Evolutionary conservation across 2,329 filamentous ascomycete genomes (phyloP).

Genomic region (Exophiala aquamarina): DNA sequence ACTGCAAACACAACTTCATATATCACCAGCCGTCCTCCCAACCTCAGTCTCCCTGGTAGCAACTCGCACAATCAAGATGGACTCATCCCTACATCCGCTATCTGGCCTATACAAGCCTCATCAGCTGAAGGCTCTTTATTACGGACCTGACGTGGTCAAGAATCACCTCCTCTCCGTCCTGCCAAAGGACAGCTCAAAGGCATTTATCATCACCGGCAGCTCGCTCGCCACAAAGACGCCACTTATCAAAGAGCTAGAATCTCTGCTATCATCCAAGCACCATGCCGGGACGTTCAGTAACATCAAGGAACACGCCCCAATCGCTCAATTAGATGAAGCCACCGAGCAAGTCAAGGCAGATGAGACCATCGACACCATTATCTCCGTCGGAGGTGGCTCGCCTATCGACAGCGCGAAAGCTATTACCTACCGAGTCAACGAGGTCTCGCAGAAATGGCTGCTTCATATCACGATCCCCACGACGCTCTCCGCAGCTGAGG

Average conservation of each 20-base stretch:
- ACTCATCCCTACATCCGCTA: slow-evolving; percentile 9
- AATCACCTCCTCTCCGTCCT: slow-evolving; percentile 49
- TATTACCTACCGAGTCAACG: slow-evolving; percentile 45
- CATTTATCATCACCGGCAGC: slow-evolving; percentile 57
- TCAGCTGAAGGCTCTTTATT: slow-evolving; percentile 50
- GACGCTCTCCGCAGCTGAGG: slow-evolving; percentile 55
- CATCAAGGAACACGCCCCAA: slow-evolving; percentile 57
- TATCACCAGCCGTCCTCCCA: slow-evolving; percentile 5
- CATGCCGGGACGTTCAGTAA: slow-evolving; percentile 57
- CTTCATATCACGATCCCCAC: slow-evolving; percentile 51
- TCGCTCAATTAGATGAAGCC: slow-evolving; percentile 55
- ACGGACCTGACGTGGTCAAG: slow-evolving; percentile 49
- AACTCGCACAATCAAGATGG: slow-evolving; percentile 5
- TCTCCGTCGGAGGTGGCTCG: slow-evolving; percentile 55
- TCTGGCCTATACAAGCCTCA: slow-evolving; percentile 51
- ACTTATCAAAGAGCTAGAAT: slow-evolving; percentile 52
- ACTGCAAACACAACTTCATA: slow-evolving; percentile 12
- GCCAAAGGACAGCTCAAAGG: slow-evolving; percentile 46
- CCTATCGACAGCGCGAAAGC: slow-evolving; percentile 56
- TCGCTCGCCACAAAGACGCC: slow-evolving; percentile 56
- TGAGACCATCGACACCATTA: slow-evolving; percentile 52
- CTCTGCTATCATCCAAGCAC: slow-evolving; percentile 42
- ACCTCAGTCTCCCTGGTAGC: neutral
- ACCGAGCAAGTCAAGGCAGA: slow-evolving; percentile 48
- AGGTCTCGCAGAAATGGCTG: slow-evolving; percentile 42